phyloP scores from a whole-genome alignment of 2,329 filamentous ascomycete species.

The Aspergillus uvarum region DNA sequence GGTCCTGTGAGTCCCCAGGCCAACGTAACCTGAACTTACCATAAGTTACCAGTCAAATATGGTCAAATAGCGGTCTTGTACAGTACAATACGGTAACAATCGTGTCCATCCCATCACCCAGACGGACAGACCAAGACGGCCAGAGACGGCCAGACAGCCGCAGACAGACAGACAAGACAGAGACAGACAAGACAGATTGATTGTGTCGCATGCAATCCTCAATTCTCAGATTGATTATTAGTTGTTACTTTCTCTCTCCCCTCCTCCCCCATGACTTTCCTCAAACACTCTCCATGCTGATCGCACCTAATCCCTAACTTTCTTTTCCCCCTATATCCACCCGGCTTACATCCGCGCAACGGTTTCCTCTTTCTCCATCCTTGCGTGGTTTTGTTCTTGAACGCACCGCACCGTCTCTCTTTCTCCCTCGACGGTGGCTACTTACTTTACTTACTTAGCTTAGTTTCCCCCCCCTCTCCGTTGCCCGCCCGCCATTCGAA shows the following conservation, averaged over 20 bases:
- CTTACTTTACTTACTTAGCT: constrained; percentile 8
- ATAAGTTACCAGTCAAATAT: no score
- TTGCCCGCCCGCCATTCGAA: constrained; percentile 6
- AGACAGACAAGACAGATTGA: background rate
- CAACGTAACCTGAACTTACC: background rate
- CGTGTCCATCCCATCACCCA: no score
- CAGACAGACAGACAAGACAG: background rate
- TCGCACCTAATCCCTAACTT: constrained; percentile 16
- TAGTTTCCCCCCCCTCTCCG: background rate
- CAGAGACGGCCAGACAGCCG: background rate
- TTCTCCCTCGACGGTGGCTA: constrained; percentile 13
- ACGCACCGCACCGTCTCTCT: background rate
- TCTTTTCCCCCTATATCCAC: constrained; percentile 5
- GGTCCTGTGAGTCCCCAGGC: background rate
- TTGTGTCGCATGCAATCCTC: constrained; percentile 3
- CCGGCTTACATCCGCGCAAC: background rate
- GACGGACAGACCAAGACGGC: background rate
- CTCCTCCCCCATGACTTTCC: background rate
- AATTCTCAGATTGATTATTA: constrained; percentile 3
- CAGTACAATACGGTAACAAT: no score
- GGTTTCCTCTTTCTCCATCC: constrained; percentile 3
- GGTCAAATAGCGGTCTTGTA: no score
- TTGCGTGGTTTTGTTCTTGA: background rate
- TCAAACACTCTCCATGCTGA: constrained; percentile 7
- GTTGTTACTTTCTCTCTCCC: constrained; percentile 1